Conservation (phyloP, 2,329 filamentous ascomycete species). For the Colletotrichum scovillei region DNA sequence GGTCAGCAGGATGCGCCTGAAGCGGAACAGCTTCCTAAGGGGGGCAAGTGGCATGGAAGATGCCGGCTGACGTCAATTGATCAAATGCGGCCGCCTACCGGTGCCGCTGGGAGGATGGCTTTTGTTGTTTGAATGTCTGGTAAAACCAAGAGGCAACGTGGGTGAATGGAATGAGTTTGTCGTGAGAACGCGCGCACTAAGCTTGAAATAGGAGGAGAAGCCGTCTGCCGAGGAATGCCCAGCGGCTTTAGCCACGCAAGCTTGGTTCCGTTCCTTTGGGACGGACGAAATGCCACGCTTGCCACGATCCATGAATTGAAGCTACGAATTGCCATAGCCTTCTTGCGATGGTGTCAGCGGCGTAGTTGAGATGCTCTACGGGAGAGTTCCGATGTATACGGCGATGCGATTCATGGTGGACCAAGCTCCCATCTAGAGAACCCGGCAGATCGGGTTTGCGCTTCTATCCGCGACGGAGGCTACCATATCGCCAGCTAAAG, state of each 20-base stretch:
- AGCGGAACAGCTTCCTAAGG: slow-evolving; percentile 15
- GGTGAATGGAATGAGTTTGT: neutral
- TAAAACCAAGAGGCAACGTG: neutral
- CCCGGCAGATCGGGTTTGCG: neutral
- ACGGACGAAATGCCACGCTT: neutral
- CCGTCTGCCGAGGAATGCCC: neutral
- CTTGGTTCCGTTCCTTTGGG: slow-evolving; percentile 6
- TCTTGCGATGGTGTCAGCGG: neutral
- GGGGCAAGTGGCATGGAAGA: slow-evolving; percentile 9
- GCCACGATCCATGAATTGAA: neutral
- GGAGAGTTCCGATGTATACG: neutral
- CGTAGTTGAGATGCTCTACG: neutral
- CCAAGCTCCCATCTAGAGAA: neutral
- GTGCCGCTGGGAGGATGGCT: neutral
- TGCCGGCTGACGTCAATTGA: slow-evolving; percentile 25
- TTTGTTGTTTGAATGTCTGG: neutral
- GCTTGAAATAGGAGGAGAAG: neutral
- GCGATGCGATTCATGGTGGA: neutral
- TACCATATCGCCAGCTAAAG: neutral
- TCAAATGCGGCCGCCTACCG: neutral
- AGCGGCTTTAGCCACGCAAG: slow-evolving; percentile 15
- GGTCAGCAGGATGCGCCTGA: neutral
- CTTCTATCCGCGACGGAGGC: neutral
- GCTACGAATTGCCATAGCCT: neutral
- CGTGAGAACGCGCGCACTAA: neutral